phyloP scores from a whole-genome alignment of 139 green algal species.

The Volvox reticuliferus region DNA sequence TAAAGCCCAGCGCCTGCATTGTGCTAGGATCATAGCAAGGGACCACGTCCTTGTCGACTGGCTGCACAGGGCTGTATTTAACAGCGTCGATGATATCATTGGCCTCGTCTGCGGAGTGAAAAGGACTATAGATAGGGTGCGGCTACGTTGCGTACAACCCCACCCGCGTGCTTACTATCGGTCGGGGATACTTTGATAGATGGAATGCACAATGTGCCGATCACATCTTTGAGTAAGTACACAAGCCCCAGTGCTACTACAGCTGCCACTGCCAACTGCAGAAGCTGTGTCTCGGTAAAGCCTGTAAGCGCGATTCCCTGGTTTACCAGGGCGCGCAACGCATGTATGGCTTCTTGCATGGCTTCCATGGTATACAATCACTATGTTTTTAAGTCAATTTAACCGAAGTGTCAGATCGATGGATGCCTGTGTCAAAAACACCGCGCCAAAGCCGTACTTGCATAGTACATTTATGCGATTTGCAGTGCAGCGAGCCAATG shows the following conservation, averaged over 20 bases:
- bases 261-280: slow-evolving; percentile 25
- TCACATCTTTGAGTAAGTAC: slow-evolving; percentile 25
- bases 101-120: slow-evolving; percentile 34
- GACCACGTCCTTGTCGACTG: slow-evolving; percentile 64
- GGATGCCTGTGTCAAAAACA: not conserved
- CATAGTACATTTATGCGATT: too few species aligned
- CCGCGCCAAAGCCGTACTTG: not conserved
- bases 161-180: slow-evolving; percentile 21
- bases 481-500: too few species aligned
- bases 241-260: slow-evolving; percentile 4
- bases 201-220: slow-evolving; percentile 44
- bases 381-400: not conserved
- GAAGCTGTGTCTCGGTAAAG: slow-evolving; percentile 28
- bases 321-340: not conserved
- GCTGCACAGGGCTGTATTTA: slow-evolving; percentile 61
- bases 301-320: not conserved
- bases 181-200: slow-evolving; percentile 43
- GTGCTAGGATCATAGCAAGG: slow-evolving; percentile 89
- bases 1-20: slow-evolving; percentile 86
- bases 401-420: not conserved
- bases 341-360: not conserved
- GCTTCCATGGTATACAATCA: not conserved
- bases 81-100: slow-evolving; percentile 49
- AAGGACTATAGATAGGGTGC: not conserved
- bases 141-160: not conserved